A percentile compares a stretch with the other conserved stretches of the same genome.
Conservation (phyloP, 2,329 filamentous ascomycete species). For the Colletotrichum sp. region DNA sequence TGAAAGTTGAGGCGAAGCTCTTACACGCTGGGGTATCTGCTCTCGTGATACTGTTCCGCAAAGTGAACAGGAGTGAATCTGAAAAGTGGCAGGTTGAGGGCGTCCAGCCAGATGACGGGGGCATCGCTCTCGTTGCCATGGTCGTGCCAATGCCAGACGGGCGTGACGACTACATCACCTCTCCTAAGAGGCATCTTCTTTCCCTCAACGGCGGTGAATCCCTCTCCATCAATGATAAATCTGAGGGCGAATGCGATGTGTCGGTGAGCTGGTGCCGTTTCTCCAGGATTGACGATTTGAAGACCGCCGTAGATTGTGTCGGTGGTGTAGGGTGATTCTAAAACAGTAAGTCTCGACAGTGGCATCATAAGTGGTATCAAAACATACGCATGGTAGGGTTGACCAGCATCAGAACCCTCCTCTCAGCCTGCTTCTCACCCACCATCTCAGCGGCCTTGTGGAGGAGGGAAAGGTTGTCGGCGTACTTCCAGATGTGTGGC, state of each 20-base stretch:
- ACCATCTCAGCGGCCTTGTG: conserved; percentile 38
- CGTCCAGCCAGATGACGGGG: conserved; percentile 64
- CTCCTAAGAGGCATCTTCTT: conserved; percentile 53
- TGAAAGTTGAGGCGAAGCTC: not conserved
- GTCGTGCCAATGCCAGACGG: conserved; percentile 65
- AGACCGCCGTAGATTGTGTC: conserved; percentile 64
- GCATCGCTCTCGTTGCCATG: conserved; percentile 61
- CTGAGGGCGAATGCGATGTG: conserved; percentile 62
- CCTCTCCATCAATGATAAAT: conserved; percentile 62
- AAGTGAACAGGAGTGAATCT: conserved; percentile 57
- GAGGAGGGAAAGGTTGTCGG: conserved; percentile 37
- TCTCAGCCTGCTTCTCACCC: conserved; percentile 44
- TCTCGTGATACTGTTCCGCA: conserved; percentile 52
- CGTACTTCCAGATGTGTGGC: conserved; percentile 45
- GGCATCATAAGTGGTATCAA: too few species aligned
- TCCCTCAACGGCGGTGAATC: conserved; percentile 64
- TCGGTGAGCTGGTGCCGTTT: conserved; percentile 59
- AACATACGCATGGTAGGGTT: conserved; percentile 39
- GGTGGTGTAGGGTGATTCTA: conserved; percentile 60
- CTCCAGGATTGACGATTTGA: conserved; percentile 61
- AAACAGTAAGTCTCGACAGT: too few species aligned
- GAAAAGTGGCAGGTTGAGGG: conserved; percentile 58
- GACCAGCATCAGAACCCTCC: conserved; percentile 46
- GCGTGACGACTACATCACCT: conserved; percentile 63
- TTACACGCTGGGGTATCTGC: conserved; percentile 52